These are phyloP conservation scores for Talaromyces sp. DNA, from an alignment of 2,329 filamentous ascomycete species.

Conservation along the genomic window DNA sequence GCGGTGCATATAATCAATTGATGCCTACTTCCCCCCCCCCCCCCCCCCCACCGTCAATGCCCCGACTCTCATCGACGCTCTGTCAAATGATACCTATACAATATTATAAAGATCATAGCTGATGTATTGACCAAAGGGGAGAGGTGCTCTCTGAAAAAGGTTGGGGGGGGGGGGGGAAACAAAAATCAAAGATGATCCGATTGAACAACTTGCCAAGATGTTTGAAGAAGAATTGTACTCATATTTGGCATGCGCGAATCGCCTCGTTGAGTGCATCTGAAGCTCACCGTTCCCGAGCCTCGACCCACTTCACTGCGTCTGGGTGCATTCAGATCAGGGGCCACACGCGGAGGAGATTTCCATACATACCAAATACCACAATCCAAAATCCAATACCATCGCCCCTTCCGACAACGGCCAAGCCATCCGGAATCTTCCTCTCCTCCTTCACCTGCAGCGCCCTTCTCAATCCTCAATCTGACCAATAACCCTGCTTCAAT, in stretches of 20 bases:
- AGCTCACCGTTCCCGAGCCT: conserved; percentile 1
- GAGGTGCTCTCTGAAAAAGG: too few species aligned
- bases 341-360: conserved; percentile 12
- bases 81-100: too few species aligned
- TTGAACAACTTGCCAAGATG: neutral
- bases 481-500: neutral
- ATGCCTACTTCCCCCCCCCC: too few species aligned
- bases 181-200: too few species aligned
- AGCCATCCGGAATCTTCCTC: conserved; percentile 27
- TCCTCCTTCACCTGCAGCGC: conserved; percentile 8
- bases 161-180: too few species aligned
- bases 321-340: neutral
- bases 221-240: neutral
- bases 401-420: conserved; percentile 37
- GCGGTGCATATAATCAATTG: conserved; percentile 28
- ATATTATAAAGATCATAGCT: too few species aligned
- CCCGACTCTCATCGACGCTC: too few species aligned
- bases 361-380: conserved; percentile 21
- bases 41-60: too few species aligned
- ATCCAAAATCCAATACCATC: neutral
- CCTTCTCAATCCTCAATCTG: neutral
- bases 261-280: too few species aligned
- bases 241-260: neutral
- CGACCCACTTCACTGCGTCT: neutral
- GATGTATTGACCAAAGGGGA: too few species aligned